Percentiles rank a stretch among this genome's conserved stretches.
These are phyloP conservation scores for Penicillium sp. DNA, from an alignment of 2,329 filamentous ascomycete genomes.

Conservation along the genomic window DNA sequence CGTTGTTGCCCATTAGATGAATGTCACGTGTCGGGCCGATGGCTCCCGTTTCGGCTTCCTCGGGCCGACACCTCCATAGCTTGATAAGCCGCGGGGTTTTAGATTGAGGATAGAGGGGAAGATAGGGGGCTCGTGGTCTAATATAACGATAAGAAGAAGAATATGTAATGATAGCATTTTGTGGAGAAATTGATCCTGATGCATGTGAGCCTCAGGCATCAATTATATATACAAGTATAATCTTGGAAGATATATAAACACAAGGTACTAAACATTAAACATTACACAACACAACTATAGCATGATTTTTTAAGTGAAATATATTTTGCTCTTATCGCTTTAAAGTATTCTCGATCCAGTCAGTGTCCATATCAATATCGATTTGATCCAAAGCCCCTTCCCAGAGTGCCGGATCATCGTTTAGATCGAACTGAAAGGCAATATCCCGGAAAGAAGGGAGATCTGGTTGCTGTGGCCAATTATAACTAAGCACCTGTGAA, in stretches of 20 bases:
- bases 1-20: constrained; percentile 6
- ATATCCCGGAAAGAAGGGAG: constrained; percentile 32
- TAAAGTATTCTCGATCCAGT: constrained; percentile 39
- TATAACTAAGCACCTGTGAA: constrained; percentile 5
- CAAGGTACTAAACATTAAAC: background rate
- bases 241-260: background rate
- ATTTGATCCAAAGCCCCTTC: constrained; percentile 44
- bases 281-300: background rate
- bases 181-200: background rate
- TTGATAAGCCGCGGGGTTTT: background rate
- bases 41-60: constrained; percentile 12
- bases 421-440: constrained; percentile 37
- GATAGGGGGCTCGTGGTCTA: background rate
- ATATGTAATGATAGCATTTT: background rate
- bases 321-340: constrained; percentile 17
- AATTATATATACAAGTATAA: background rate
- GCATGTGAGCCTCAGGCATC: background rate
- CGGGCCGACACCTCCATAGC: constrained; percentile 22
- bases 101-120: background rate
- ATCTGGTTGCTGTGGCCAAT: constrained; percentile 24
- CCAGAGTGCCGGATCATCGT: constrained; percentile 44
- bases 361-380: constrained; percentile 45
- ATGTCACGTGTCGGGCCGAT: constrained; percentile 35
- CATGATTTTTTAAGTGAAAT: background rate
- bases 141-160: background rate